phyloP scores from a whole-genome alignment of 2,329 filamentous ascomycete species.

The Parasarocladium wereldwijsianum region DNA sequence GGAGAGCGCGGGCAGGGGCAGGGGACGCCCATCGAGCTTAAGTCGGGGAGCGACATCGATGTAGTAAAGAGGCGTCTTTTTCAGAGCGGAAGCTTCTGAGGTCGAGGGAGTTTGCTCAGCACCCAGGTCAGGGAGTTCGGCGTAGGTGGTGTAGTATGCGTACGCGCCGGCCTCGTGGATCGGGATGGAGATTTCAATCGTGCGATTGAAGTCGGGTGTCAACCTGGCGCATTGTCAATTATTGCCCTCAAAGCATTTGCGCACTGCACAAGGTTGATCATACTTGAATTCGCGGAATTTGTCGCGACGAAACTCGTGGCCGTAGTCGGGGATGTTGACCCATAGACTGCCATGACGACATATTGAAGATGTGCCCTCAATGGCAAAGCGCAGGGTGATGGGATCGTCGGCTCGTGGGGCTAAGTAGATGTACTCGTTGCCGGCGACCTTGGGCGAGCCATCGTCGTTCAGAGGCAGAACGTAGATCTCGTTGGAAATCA shows the following conservation, averaged over 20 bases:
- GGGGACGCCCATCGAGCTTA: slow-evolving; percentile 52
- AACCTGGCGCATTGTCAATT: slow-evolving; percentile 38
- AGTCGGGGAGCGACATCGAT: slow-evolving; percentile 84
- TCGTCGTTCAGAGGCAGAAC: slow-evolving; percentile 82
- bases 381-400: slow-evolving; percentile 73
- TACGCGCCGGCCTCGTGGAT: slow-evolving; percentile 76
- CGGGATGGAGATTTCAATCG: slow-evolving; percentile 78
- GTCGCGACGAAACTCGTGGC: slow-evolving; percentile 60
- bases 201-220: slow-evolving; percentile 81
- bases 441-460: slow-evolving; percentile 77
- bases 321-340: slow-evolving; percentile 82
- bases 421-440: slow-evolving; percentile 86
- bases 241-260: slow-evolving; percentile 5
- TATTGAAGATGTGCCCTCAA: slow-evolving; percentile 91
- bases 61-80: slow-evolving; percentile 68
- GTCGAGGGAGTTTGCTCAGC: slow-evolving; percentile 5
- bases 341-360: slow-evolving; percentile 88
- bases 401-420: slow-evolving; percentile 59
- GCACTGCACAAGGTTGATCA: slow-evolving; percentile 15
- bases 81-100: slow-evolving; percentile 28
- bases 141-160: slow-evolving; percentile 87
- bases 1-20: slow-evolving; percentile 78
- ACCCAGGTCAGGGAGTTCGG: slow-evolving; percentile 59
- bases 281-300: slow-evolving; percentile 84
- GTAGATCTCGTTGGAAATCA: slow-evolving; percentile 62